A percentile compares a stretch with the other conserved stretches of the same genome.
These are phyloP conservation scores for Rhodotorula babjevae DNA, from an alignment of 768 basidiomycete species.

Conservation along the genomic window DNA sequence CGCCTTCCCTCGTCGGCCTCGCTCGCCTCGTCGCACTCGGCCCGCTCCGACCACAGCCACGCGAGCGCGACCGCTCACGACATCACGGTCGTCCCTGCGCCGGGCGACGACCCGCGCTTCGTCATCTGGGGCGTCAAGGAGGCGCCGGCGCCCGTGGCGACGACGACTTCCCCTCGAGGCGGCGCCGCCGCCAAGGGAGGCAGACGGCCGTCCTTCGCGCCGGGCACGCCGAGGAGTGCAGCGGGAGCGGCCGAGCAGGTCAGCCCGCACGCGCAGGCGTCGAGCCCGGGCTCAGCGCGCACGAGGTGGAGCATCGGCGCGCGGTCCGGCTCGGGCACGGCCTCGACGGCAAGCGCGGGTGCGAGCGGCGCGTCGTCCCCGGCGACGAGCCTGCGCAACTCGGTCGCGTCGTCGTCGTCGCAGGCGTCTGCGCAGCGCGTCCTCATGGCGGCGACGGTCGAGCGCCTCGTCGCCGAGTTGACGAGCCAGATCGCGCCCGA, in stretches of 20 bases:
- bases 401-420: conserved; percentile 8
- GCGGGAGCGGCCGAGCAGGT: background rate
- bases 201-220: no score
- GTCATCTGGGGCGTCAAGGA: conserved; percentile 77
- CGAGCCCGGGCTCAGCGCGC: background rate
- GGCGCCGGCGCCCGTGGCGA: background rate
- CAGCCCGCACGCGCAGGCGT: background rate
- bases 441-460: conserved; percentile 83
- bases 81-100: conserved; percentile 28
- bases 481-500: conserved; percentile 82
- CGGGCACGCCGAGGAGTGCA: no score
- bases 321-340: background rate
- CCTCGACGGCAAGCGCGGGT: no score
- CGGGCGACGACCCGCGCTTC: conserved; percentile 78
- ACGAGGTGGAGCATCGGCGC: background rate
- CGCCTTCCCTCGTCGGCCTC: conserved; percentile 19
- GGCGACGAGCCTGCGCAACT: conserved; percentile 30
- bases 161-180: no score
- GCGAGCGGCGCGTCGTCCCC: conserved; percentile 6
- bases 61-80: conserved; percentile 19
- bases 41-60: background rate
- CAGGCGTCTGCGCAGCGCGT: background rate
- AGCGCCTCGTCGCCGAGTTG: conserved; percentile 86
- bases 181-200: no score
- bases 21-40: conserved; percentile 14